Base-by-base conservation (phyloP, 441 rosid species). In the Biscutella laevigata region DNA sequence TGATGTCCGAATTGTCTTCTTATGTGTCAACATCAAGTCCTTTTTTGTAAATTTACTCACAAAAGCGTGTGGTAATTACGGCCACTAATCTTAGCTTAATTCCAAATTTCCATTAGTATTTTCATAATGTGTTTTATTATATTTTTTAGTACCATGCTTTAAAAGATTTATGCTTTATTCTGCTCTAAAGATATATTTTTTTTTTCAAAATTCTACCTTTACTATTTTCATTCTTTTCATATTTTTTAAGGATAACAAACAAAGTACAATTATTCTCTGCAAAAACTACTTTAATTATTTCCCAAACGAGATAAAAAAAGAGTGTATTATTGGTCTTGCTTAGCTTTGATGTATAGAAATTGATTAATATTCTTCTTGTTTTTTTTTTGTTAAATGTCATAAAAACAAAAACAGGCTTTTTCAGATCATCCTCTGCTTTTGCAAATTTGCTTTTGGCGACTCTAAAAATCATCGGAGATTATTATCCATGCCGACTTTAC, bases 361-460 rank as follows among this genome's bases (percentile, higher is more conserved):
- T 43, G 61, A 50, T 57, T 58, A 52, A 28, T 57, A 51, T 66
- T 58, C 46, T n/a, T 32, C 29, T 45, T 15, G 37, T 19, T 54
- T 64, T 21, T 15, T 52, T 26, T 17, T 28, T 27, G 45, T 27
- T 40, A n/a, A 30, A 39, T 56, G 8, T n/a, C 25, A 19, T 38
- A 20, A n/a, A 59, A 33, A n/a, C n/a, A 35, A 46, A 39, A 34
- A 64, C 92, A 91, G 98, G 91, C 75, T 75, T 82, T 80, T 82
- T 77, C 94, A 86, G 96, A 72, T 91, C 96, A 30, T 95, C 91
- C 15, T 78, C 96, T 34, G 79, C 94, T 70, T 85, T 88, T 62
- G 78, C 81, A 78, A 88, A 86, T 69, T 39, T 75, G 29, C 59
- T 86, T 64, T 69, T 88, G 61, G 78, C 89, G 51, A 61, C 94